A percentile compares a stretch with the other conserved stretches of the same genome.
Evolutionary conservation across 495 filamentous ascomycete genomes (phyloP).

Genomic region (Penicillium macrosclerotiorum): DNA sequence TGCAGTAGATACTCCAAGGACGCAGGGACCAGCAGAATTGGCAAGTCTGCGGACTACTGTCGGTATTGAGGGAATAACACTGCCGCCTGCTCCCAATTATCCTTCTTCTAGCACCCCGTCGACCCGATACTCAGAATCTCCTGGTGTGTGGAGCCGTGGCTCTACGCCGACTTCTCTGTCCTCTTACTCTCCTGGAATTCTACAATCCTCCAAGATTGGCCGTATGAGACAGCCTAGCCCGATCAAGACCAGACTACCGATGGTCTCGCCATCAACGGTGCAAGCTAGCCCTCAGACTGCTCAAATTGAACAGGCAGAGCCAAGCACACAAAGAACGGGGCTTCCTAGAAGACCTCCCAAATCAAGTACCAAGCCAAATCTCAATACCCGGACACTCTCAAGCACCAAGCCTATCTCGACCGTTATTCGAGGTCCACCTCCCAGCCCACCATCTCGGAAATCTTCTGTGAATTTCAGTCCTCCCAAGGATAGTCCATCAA

Average conservation of each 20-base stretch:
- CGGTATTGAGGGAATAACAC: conserved; percentile 59
- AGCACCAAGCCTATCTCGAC: background rate
- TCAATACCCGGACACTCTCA: background rate
- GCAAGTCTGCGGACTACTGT: conserved; percentile 45
- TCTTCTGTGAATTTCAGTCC: conserved; percentile 56
- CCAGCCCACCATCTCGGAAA: conserved; percentile 62
- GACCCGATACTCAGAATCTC: conserved; percentile 91
- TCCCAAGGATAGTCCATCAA: conserved; percentile 17
- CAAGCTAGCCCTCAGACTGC: conserved; percentile 57
- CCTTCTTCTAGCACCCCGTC: conserved; percentile 80
- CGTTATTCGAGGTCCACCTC: conserved; percentile 40
- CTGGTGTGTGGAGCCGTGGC: conserved; percentile 81
- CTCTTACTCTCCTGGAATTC: conserved; percentile 85
- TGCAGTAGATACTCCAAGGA: conserved; percentile 16
- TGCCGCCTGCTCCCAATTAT: conserved; percentile 63
- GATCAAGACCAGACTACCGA: conserved; percentile 63
- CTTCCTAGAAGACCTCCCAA: conserved; percentile 13
- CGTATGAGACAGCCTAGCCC: conserved; percentile 64
- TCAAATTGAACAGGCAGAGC: conserved; percentile 60
- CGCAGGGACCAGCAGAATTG: conserved; percentile 38
- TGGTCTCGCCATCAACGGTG: conserved; percentile 45
- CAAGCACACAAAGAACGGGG: conserved; percentile 59
- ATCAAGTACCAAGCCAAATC: conserved; percentile 3
- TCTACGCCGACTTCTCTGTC: conserved; percentile 96
- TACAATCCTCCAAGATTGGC: conserved; percentile 57